These are phyloP conservation scores for Fusarium austroafricanum DNA, from an alignment of 2,329 filamentous ascomycete species.

Conservation along the genomic window DNA sequence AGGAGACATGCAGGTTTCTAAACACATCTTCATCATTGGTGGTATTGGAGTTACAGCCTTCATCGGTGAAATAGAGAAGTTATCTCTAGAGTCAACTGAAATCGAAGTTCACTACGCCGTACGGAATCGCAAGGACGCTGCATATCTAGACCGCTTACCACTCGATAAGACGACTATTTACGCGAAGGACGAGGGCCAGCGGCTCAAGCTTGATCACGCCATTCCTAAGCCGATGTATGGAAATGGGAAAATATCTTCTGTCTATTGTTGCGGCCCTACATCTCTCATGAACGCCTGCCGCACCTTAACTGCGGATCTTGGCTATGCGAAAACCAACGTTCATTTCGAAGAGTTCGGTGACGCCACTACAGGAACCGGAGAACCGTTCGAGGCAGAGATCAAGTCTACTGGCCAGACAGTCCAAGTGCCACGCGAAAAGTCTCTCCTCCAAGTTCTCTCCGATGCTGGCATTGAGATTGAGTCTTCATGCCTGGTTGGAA, in stretches of 20 bases:
- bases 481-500: conserved; percentile 30
- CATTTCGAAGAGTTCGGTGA: conserved; percentile 33
- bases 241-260: rapidly evolving
- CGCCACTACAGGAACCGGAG: conserved; percentile 19
- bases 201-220: neutral
- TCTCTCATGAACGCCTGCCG: conserved; percentile 12
- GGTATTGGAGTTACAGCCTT: conserved; percentile 29
- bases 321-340: neutral
- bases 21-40: conserved; percentile 23
- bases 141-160: conserved; percentile 14
- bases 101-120: conserved; percentile 25
- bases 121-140: conserved; percentile 9
- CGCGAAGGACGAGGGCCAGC: conserved; percentile 5
- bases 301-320: neutral
- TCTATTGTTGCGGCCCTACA: conserved; percentile 24
- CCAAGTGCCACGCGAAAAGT: conserved; percentile 12
- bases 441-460: conserved; percentile 24
- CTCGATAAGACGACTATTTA: conserved; percentile 1
- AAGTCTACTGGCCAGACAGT: conserved; percentile 10
- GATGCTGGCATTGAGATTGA: conserved; percentile 30
- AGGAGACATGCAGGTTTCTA: neutral
- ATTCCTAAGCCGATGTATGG: neutral
- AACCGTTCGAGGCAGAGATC: conserved; percentile 23
- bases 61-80: neutral
- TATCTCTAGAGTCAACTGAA: neutral